Evolutionary conservation across 2,329 filamentous ascomycete genomes (phyloP), one percentile per base, ranked within the genome.

Genomic region (Periconia sp.): DNA sequence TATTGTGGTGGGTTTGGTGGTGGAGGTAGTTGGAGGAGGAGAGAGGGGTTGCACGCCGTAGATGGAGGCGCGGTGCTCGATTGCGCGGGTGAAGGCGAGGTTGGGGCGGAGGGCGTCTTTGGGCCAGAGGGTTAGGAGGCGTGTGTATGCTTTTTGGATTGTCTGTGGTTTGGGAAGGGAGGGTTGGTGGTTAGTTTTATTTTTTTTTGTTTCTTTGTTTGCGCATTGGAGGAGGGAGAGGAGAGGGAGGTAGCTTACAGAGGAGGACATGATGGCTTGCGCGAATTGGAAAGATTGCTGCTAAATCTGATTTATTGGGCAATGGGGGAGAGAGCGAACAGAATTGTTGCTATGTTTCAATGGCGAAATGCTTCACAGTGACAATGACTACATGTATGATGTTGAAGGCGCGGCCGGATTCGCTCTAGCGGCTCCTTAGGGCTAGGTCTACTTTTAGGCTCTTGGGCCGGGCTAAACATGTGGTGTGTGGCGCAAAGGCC

Each of bases 51-150:
- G 18, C 55, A 20, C 18, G 48, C 13, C 13, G 37, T 37, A 57
- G 56, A 9, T 59, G 45, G 11, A 45, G 72, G 47, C 46, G 64
- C 78, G 77, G 51, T 68, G 63, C 54, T 74, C 69, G 53, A 82
- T 74, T 46, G 76, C 61, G 43, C 70, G 68, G 45, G 77, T 74
- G 68, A 81, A 79, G 58, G 73, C 70, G 49, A 78, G 65, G 55
- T 76, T 73, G 14, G 80, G 80, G 23, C 80, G 79, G 37, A 82
- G 75, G 40, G 69, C 63, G 66, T 82, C 80, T 54, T 72, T 71
- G 23, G 80, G 80, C 80, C 80, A 82, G 64, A 74, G 74, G 52
- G 70, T 56, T 50, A 80, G 69, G 60, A 81, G 74, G 64, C 80
- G 79, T 13, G 75, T 68, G 71, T 82, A 82, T 67, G 82, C 79